phyloP scores from a whole-genome alignment of 2,329 filamentous ascomycete species.

The Diaporthe velutina region DNA sequence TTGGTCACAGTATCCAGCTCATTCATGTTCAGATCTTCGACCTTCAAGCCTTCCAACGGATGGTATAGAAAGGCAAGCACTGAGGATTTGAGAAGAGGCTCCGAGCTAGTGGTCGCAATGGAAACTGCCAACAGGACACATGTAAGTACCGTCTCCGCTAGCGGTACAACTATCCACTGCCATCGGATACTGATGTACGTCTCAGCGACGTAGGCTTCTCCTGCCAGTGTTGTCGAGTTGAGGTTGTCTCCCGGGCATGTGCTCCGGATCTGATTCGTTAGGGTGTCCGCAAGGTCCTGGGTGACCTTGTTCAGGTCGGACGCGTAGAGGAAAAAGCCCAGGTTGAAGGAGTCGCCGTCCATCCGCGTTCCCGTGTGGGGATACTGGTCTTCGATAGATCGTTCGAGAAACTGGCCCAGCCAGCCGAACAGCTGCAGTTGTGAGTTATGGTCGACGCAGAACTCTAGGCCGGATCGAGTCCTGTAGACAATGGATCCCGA shows the following conservation, averaged over 20 bases:
- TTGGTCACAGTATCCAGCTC: background rate
- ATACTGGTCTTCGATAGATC: background rate
- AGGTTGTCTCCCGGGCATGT: background rate
- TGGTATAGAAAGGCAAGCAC: background rate
- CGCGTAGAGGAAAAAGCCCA: background rate
- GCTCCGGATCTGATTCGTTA: background rate
- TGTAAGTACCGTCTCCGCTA: background rate
- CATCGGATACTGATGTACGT: background rate
- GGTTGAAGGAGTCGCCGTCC: background rate
- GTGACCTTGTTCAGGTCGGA: background rate
- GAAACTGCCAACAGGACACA: background rate
- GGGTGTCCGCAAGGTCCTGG: background rate
- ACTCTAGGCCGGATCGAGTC: background rate
- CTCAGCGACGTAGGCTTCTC: background rate
- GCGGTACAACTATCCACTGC: background rate
- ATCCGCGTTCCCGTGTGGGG: background rate
- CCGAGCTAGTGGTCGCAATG: background rate
- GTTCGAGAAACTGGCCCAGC: background rate
- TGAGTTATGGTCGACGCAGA: background rate
- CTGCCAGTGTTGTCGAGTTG: background rate
- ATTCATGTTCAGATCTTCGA: background rate
- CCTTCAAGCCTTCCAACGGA: background rate
- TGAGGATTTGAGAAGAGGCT: background rate
- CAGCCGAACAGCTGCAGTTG: background rate
- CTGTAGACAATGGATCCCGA: background rate